Base-by-base conservation (phyloP, 352 stramenopile species). In the Globisporangium lucens region DNA sequence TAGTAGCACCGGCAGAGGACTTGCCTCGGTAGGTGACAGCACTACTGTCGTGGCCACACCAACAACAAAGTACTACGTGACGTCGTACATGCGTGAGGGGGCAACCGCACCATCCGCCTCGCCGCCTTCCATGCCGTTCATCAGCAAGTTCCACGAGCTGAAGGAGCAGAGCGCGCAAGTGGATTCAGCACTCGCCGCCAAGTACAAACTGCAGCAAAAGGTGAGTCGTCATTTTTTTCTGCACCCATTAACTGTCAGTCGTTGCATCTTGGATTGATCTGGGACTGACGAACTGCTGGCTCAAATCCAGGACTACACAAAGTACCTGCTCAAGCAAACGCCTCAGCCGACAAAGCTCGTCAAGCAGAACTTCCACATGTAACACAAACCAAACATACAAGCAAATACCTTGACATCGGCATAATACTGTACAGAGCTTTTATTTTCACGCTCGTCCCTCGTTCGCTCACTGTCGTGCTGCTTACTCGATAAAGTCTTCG, bases 401-500 rank as follows among this genome's bases (percentile, higher is more conserved):
- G 17, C 17, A 41, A 38, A 60, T 33, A 30, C 33, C 20, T 46
- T 20, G n/a, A 47, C 7, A 13, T 43, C 22, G 43, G 22, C 24
- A 56, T 55, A 27, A 30, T 64, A 46, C 30, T 60, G 17, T 46
- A 60, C 55, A 59, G 15, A 29, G 36, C 10, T 61, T 63, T 55
- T 29, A 15, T 9, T 63, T 63, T 52, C 13, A 13, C 55, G 8
- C 17, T 35, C 51, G 9, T 20, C 4, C 33, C 29, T 35, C 15
- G 3, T 22, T 29, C 5, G 20, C 4, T 38, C 15, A 24, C 29
- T 57, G 17, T 2, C 30, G 24, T 12, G 29, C 6, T 17, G 22
- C 46, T 71, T 81, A 86, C 68, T 83, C 84, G 74, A 92, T 90
- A 67, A 92, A 92, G 67, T 92, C 84, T 69, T 92, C 84, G 22